Base-by-base conservation (phyloP, 345 rosid species). In the Syzygium aqueum region DNA sequence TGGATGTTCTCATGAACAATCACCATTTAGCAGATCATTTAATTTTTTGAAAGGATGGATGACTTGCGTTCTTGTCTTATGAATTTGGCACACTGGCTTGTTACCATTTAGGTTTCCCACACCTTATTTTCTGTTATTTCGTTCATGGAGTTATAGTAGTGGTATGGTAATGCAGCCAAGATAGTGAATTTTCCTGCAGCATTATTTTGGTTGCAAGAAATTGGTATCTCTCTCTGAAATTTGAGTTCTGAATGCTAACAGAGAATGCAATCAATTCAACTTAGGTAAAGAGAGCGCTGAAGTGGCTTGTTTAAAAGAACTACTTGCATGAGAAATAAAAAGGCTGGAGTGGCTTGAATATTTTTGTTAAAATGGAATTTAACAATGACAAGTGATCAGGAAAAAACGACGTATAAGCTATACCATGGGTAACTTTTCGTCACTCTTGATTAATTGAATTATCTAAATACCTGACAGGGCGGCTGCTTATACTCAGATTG, bases 401-500 rank as follows among this genome's bases (percentile, higher is more conserved):
- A 73, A 73, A 33, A 73, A 19, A 5, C 49, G 17, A 33, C 80
- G 37, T 49, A 16, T 61, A 51, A 51, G 27, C 13, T 61, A n/a
- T 28, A 14, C 73, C 82, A 51, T 22, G 21, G 51, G 33, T 50
- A 54, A 49, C 51, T 57, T 37, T 67, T 25, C 0, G 5, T 77
- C 63, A 53, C 61, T 77, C 59, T 43, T 50, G 61, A 50, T 52
- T 51, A 28, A 61, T 19, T 73, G 56, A 65, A 77, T 57, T 37
- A 52, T 28, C 67, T 88, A 40, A 84, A 50, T 80, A 78, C 73
- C 84, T 89, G 59, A 88, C 92, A 95, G 98, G 97, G 98, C 97
- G 11, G 97, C 98, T 90, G 98, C 98, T 85, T 95, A 93, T 90
- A 96, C 98, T 53, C 97, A 94, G 92, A 88, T 94, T 84, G 92